These are phyloP conservation scores for Tuber brumale DNA, from an alignment of 495 filamentous ascomycete genomes.

Conservation along the genomic window DNA sequence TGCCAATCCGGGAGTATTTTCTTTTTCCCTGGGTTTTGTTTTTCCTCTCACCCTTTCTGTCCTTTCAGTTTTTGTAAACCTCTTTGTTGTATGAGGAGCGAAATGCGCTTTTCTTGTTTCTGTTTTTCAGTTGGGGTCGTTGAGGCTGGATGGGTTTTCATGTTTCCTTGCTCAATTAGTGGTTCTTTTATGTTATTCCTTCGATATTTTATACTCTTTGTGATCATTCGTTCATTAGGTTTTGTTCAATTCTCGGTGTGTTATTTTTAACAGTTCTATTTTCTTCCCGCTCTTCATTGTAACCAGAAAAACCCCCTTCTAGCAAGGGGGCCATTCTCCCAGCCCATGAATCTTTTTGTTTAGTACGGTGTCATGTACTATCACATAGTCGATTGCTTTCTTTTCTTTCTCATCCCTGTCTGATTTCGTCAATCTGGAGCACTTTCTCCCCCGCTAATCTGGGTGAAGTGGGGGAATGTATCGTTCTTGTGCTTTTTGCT, in stretches of 20 bases:
- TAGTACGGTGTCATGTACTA: slow-evolving; percentile 1
- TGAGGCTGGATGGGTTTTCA: not conserved
- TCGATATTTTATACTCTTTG: not conserved
- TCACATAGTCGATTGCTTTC: not conserved
- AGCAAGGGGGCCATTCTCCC: not conserved
- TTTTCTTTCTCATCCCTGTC: slow-evolving; percentile 3
- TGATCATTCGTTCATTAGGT: not conserved
- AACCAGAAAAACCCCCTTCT: not conserved
- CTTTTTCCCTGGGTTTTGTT: not conserved
- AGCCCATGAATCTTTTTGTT: not conserved
- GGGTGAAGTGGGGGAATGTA: not conserved
- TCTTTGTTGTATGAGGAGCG: slow-evolving; percentile 1
- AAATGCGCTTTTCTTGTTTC: not conserved
- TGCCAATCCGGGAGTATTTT: not conserved
- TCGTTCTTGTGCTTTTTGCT: not conserved
- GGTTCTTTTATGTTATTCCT: slow-evolving; percentile 1
- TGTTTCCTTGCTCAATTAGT: not conserved
- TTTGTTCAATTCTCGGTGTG: not conserved
- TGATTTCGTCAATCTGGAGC: not conserved
- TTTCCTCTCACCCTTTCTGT: not conserved
- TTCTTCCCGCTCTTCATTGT: not conserved
- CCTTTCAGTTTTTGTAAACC: not conserved
- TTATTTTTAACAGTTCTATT: not conserved
- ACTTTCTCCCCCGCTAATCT: not conserved
- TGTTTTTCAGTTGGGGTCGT: not conserved